phyloP scores from a whole-genome alignment of 106 monocot species.

The Allium sativum region DNA sequence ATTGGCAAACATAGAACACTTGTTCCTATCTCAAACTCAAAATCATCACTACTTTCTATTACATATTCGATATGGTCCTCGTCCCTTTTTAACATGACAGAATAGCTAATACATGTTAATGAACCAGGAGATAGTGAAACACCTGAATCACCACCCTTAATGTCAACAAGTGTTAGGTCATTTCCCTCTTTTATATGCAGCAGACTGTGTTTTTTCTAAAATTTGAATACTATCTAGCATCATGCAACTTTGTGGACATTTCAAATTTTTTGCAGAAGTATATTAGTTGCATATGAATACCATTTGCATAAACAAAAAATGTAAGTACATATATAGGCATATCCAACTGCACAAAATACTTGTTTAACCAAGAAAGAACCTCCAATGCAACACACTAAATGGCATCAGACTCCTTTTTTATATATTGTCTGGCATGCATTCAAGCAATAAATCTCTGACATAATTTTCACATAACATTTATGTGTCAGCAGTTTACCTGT shows the following conservation, averaged over 20 bases:
- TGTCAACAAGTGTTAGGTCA: conserved; percentile 19
- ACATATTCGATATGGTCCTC: conserved; percentile 15
- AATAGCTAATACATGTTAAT: conserved; percentile 56
- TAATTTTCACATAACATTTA: conserved; percentile 66
- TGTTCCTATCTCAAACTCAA: conserved; percentile 91
- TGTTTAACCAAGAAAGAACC: conserved; percentile 52
- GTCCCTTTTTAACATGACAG: conserved; percentile 33
- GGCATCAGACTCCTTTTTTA: conserved; percentile 76
- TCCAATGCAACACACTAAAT: conserved; percentile 66
- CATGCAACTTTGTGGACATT: conserved; percentile 18
- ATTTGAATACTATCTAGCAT: neutral
- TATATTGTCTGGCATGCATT: conserved; percentile 26
- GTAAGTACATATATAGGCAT: conserved; percentile 22
- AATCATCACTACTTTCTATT: conserved; percentile 65
- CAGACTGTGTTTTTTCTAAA: conserved; percentile 3
- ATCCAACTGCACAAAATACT: conserved; percentile 41
- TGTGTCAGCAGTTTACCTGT: conserved; percentile 17
- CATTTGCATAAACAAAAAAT: conserved; percentile 19
- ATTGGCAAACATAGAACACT: too few relatives aligned
- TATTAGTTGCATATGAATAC: conserved; percentile 20
- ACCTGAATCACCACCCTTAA: conserved; percentile 60
- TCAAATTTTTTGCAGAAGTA: conserved; percentile 43
- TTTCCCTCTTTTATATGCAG: conserved; percentile 15
- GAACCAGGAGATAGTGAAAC: conserved; percentile 52
- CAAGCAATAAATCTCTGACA: conserved; percentile 41